Percentiles rank a stretch among this genome's conserved stretches.
phyloP scores from a whole-genome alignment of 495 filamentous ascomycete genomes.

The Lasiosphaeria miniovina region DNA sequence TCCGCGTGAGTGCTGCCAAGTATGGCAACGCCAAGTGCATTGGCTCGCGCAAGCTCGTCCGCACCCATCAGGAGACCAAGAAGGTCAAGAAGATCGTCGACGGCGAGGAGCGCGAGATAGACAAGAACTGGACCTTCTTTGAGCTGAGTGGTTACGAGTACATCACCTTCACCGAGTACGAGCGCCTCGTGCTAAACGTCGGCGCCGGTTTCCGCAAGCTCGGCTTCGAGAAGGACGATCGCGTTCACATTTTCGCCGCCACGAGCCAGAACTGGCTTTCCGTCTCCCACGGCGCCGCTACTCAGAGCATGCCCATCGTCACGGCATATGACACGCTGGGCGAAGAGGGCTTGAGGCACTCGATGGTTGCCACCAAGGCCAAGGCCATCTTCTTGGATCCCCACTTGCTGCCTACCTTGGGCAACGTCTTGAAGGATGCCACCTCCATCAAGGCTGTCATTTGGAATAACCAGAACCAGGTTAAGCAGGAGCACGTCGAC shows the following conservation, averaged over 20 bases:
- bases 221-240: constrained; percentile 68
- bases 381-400: constrained; percentile 90
- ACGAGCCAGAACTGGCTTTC: constrained; percentile 83
- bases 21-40: constrained; percentile 88
- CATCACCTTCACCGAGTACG: constrained; percentile 84
- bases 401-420: constrained; percentile 73
- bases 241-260: constrained; percentile 84
- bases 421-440: constrained; percentile 76
- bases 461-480: constrained; percentile 79
- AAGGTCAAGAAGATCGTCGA: constrained; percentile 96
- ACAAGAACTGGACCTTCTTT: constrained; percentile 96
- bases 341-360: constrained; percentile 89
- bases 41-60: constrained; percentile 74
- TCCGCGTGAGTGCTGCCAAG: constrained; percentile 71
- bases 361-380: constrained; percentile 80
- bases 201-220: constrained; percentile 78
- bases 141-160: constrained; percentile 87
- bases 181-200: constrained; percentile 67
- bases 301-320: constrained; percentile 62
- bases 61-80: constrained; percentile 87
- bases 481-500: constrained; percentile 77
- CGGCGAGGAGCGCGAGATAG: constrained; percentile 81
- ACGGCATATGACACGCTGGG: constrained; percentile 86
- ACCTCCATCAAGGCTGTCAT: constrained; percentile 77
- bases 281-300: constrained; percentile 52